Conservation (phyloP, 2,329 filamentous ascomycete genomes). For the Didymella pinodella region DNA sequence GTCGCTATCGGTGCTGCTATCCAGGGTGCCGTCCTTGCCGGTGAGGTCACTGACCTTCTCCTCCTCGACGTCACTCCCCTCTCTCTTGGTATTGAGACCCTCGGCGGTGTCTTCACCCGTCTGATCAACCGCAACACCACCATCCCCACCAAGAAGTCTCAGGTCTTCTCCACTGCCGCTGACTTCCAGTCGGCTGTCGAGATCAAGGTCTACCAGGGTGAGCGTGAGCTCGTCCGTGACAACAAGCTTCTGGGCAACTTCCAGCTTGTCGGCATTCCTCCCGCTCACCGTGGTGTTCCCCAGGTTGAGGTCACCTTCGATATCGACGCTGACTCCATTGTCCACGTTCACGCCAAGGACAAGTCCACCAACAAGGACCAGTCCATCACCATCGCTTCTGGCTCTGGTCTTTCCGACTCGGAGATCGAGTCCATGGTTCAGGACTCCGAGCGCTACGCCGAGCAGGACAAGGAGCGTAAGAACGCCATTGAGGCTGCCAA, state of each 20-base stretch:
- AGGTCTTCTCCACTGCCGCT: conserved; percentile 95
- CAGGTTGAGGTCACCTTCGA: conserved; percentile 99
- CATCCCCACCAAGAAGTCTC: conserved; percentile 98
- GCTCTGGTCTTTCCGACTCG: conserved; percentile 90
- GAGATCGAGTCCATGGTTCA: conserved; percentile 98
- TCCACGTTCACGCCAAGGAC: conserved; percentile 98
- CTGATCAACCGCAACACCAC: conserved; percentile 99
- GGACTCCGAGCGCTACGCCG: conserved; percentile 96
- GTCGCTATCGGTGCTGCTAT: conserved; percentile 97
- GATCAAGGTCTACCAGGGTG: conserved; percentile 99
- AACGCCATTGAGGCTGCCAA: conserved; percentile 93
- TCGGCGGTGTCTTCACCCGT: conserved; percentile 96
- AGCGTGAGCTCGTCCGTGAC: conserved; percentile 97
- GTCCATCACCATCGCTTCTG: conserved; percentile 98
- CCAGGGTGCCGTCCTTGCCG: conserved; percentile 94
- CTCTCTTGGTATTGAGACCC: conserved; percentile 97
- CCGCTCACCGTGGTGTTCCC: conserved; percentile 93
- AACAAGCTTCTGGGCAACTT: conserved; percentile 99
- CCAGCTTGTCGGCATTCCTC: conserved; percentile 97
- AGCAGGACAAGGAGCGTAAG: conserved; percentile 97
- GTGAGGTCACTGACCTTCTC: conserved; percentile 95
- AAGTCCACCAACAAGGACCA: conserved; percentile 99
- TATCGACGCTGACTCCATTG: conserved; percentile 97
- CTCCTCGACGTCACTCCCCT: conserved; percentile 95
- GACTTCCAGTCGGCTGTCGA: conserved; percentile 99